Evolutionary conservation across 768 basidiomycete species (phyloP), one percentile per base, ranked within the genome.

Genomic region (Hypholoma sublateritium): DNA sequence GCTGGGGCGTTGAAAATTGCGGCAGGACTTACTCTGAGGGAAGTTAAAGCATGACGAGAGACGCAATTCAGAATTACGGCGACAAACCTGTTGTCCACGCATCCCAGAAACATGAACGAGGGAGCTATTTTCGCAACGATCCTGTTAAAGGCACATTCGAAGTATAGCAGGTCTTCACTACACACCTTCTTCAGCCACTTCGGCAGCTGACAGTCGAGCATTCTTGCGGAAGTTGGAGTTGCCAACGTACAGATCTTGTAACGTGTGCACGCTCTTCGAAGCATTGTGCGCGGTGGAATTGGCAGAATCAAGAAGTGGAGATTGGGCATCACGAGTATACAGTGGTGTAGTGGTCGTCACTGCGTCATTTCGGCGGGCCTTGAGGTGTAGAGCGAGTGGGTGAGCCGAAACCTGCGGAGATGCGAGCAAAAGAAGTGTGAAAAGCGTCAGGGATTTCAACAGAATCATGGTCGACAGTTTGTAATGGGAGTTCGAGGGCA

Each of bases 81-180:
- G 22, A 37, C 64, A 21, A 49, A 69, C 72, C 70, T 69, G 53
- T 71, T 74, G 51, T 75, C 74, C 4, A 67, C 61, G 45, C 72
- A 76, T 19, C 73, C 72, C 49, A 76, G 62, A 47, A 74, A 72
- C 72, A 74, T 73, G 62, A 74, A 72, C 1, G 69, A 68, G 51
- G 74, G 72, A 9, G 59, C 73, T 74, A 55, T 11, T 47, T 21
- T 12, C 5, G 5, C 49, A 36, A 12, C 4, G 17, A 8, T 44
- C 19, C 21, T 46, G 3, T 39, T 39, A 25, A 44, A 16, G 17
- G 35, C 49, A 17, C 13, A 47, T 25, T n/a, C 14, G 14, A 44
- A 32, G 5, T 5, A 32, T 32, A 32, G 13, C 34, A 32, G n/a
- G n/a, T 36, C 17, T 32, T 7, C 17, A 45, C 34, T 13, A 41